A percentile compares a stretch with the other conserved stretches of the same genome.
These are phyloP conservation scores for Colletotrichum phormii DNA, from an alignment of 2,329 filamentous ascomycete species.

Conservation along the genomic window DNA sequence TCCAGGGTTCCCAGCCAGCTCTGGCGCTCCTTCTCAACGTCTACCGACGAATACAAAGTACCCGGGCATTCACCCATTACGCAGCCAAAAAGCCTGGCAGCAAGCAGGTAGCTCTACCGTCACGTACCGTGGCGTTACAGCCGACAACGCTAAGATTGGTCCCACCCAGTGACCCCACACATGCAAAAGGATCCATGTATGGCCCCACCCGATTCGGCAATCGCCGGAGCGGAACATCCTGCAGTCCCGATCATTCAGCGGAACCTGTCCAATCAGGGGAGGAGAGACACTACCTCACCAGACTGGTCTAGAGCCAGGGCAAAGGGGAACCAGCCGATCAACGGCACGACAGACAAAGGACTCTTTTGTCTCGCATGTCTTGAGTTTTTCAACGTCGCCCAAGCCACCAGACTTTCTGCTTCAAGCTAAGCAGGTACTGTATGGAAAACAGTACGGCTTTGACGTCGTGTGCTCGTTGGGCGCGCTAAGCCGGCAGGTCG, in stretches of 20 bases:
- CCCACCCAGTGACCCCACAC: slow-evolving; percentile 15
- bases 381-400: not conserved
- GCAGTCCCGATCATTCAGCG: not conserved
- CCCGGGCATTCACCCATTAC: not conserved
- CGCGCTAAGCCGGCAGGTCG: slow-evolving; percentile 8
- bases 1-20: slow-evolving; percentile 1
- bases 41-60: not conserved
- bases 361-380: not conserved
- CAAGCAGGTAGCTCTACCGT: slow-evolving; percentile 13
- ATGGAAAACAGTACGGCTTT: not conserved
- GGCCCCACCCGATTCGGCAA: slow-evolving; percentile 17
- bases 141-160: slow-evolving; percentile 5
- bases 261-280: not conserved
- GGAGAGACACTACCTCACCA: too few relatives aligned
- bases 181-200: not conserved
- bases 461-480: not conserved
- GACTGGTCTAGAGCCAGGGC: not conserved
- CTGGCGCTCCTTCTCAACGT: not conserved
- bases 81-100: not conserved
- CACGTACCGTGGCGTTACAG: slow-evolving; percentile 23
- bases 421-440: too few relatives aligned
- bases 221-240: slow-evolving; percentile 17
- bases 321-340: not conserved
- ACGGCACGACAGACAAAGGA: not conserved
- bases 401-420: not conserved